phyloP scores from a whole-genome alignment of 2,329 filamentous ascomycete genomes.

The Orbilia brochopaga region DNA sequence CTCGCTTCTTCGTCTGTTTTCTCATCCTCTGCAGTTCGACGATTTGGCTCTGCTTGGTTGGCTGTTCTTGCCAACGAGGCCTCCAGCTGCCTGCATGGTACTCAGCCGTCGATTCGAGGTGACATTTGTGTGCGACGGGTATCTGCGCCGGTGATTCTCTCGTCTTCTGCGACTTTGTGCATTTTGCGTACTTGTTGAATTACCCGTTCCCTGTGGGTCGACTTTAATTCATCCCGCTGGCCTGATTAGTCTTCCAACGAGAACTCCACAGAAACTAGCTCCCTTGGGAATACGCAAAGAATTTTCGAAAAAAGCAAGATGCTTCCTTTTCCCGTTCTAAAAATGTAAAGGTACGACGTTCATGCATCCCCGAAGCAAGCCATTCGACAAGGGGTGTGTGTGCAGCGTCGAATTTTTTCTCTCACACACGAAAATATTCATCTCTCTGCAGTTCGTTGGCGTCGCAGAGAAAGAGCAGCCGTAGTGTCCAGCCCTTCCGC shows the following conservation, averaged over 20 bases:
- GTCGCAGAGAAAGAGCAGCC: constrained; percentile 23
- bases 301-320: constrained; percentile 38
- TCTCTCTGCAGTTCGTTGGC: background rate
- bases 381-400: constrained; percentile 29
- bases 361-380: constrained; percentile 15
- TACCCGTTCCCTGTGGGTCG: constrained; percentile 42
- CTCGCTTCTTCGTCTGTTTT: background rate
- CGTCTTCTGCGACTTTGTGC: background rate
- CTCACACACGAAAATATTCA: background rate
- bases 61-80: too few relatives aligned
- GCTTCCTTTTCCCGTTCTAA: constrained; percentile 50
- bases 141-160: constrained; percentile 2
- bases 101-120: constrained; percentile 9
- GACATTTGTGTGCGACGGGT: constrained; percentile 20
- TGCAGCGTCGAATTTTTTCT: background rate
- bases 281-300: constrained; percentile 38
- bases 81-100: too few relatives aligned
- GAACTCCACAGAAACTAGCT: constrained; percentile 14
- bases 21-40: too few relatives aligned
- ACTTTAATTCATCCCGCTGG: constrained; percentile 36
- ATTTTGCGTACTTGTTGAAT: constrained; percentile 16
- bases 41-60: too few relatives aligned
- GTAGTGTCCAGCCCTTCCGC: constrained; percentile 8
- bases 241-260: constrained; percentile 30
- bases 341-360: constrained; percentile 39